A percentile compares a stretch with the other conserved stretches of the same genome.
Evolutionary conservation across 257 asterid genomes (phyloP).

Genomic region (Nicotiana obtusifolia): DNA sequence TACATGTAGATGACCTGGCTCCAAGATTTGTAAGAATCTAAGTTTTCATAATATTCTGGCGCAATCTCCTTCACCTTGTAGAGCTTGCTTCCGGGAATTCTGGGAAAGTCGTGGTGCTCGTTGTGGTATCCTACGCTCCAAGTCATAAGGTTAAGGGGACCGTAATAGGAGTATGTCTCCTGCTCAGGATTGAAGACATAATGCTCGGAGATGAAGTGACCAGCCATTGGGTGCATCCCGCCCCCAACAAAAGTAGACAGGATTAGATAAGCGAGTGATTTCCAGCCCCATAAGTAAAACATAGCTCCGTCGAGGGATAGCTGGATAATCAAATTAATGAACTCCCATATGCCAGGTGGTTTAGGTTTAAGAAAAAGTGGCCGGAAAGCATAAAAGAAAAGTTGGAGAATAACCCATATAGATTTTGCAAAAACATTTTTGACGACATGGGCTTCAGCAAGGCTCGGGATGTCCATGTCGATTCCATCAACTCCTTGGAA

Average conservation of each 20-base stretch:
- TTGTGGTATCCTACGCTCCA: slow-evolving; percentile 95
- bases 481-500: slow-evolving; percentile 94
- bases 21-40: slow-evolving; percentile 76
- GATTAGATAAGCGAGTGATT: slow-evolving; percentile 64
- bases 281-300: slow-evolving; percentile 79
- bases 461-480: slow-evolving; percentile 86
- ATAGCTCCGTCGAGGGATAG: slow-evolving; percentile 55
- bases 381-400: slow-evolving; percentile 85
- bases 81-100: slow-evolving; percentile 85
- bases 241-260: slow-evolving; percentile 92
- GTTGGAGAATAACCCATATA: slow-evolving; percentile 75
- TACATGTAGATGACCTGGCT: slow-evolving; percentile 86
- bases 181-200: slow-evolving; percentile 69
- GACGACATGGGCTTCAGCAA: slow-evolving; percentile 52
- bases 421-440: slow-evolving; percentile 50
- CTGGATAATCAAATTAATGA: slow-evolving; percentile 55
- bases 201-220: slow-evolving; percentile 90
- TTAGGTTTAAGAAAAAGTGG: slow-evolving; percentile 90
- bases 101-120: slow-evolving; percentile 96
- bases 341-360: slow-evolving; percentile 95
- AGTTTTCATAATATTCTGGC: slow-evolving; percentile 57
- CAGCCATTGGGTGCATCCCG: slow-evolving; percentile 97
- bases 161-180: slow-evolving; percentile 87
- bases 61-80: slow-evolving; percentile 93
- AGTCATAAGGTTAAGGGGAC: slow-evolving; percentile 79